Percentiles rank a stretch among this genome's conserved stretches.
Evolutionary conservation across 2,329 filamentous ascomycete species (phyloP).

Genomic region (Chalara sp.): DNA sequence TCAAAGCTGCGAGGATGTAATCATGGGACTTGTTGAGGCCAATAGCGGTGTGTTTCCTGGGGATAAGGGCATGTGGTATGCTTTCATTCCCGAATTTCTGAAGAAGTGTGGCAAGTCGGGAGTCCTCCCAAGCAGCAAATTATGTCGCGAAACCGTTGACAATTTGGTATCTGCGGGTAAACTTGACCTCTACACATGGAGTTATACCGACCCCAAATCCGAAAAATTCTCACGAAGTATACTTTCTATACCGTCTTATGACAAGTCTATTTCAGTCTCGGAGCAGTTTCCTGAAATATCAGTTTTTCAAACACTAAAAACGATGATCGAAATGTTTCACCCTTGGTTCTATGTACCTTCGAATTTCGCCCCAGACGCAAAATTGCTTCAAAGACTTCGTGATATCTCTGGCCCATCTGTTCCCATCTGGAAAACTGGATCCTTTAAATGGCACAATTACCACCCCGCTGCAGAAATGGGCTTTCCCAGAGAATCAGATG

Average conservation of each 20-base stretch:
- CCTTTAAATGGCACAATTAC: neutral
- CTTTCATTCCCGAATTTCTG: conserved; percentile 20
- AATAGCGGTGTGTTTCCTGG: conserved; percentile 23
- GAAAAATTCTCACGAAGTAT: conserved; percentile 7
- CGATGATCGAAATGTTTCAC: conserved; percentile 12
- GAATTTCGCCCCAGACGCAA: conserved; percentile 16
- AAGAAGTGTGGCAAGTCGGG: conserved; percentile 13
- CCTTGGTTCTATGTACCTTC: conserved; percentile 23
- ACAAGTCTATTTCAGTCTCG: conserved; percentile 2
- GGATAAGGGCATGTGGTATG: conserved; percentile 23
- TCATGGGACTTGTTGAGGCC: conserved; percentile 13
- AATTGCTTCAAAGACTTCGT: conserved; percentile 14
- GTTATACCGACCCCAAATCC: neutral
- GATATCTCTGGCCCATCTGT: neutral
- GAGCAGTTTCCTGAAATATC: conserved; percentile 4
- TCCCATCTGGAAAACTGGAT: neutral
- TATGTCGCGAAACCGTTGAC: conserved; percentile 17
- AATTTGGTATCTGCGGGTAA: conserved; percentile 14
- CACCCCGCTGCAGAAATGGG: no score
- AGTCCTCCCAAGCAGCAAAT: conserved; percentile 19
- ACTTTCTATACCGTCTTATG: conserved; percentile 9
- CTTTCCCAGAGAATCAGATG: no score
- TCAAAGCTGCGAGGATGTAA: conserved; percentile 9
- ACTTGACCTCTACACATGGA: conserved; percentile 8
- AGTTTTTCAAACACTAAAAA: conserved; percentile 12